phyloP scores from a whole-genome alignment of 2,329 filamentous ascomycete species.

The Ophiostoma piceae region DNA sequence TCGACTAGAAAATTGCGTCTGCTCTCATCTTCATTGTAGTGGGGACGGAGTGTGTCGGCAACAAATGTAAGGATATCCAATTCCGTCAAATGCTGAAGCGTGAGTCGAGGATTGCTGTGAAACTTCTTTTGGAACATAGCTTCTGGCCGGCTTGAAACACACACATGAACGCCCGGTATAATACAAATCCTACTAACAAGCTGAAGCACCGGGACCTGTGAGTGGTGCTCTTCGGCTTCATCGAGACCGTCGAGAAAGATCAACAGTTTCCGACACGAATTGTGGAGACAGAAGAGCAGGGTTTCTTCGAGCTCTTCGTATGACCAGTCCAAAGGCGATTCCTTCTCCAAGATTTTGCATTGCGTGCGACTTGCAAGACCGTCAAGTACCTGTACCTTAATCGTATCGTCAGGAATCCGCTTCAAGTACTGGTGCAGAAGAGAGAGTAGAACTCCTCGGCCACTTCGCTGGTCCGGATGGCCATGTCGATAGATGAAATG shows the following conservation, averaged over 20 bases:
- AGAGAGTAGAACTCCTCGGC: neutral
- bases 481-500: conserved; percentile 3
- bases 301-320: neutral
- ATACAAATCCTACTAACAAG: neutral
- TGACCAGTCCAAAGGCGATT: neutral
- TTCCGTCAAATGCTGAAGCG: neutral
- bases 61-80: neutral
- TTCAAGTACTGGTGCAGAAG: neutral
- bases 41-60: neutral
- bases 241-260: neutral
- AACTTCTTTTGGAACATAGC: neutral
- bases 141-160: neutral
- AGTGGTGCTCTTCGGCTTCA: neutral
- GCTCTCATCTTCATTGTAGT: neutral
- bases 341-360: neutral
- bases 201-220: neutral
- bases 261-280: neutral
- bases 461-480: neutral
- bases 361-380: neutral
- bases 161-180: neutral
- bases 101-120: neutral
- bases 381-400: neutral
- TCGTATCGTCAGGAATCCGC: neutral
- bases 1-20: neutral
- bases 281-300: neutral